Evolutionary conservation across 352 stramenopile genomes (phyloP), one percentile per base, ranked within the genome.

Genomic region (Phytophthora crassamura): DNA sequence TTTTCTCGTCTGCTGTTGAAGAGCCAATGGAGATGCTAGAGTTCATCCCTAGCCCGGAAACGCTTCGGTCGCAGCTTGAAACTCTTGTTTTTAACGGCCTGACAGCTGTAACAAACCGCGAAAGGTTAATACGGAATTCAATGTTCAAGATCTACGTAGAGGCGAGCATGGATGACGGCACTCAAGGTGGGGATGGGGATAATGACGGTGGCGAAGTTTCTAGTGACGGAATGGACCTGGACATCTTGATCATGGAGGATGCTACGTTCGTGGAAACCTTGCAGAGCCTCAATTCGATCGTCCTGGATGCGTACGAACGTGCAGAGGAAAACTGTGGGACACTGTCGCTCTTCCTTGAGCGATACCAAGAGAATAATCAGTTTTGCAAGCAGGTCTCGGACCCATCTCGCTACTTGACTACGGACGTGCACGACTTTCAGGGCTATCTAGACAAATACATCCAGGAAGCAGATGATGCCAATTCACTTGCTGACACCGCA

Each of bases 241-340:
- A 94, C 28, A 92, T 94, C 15, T 55, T 94, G 39, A 90, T 94
- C 34, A 89, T 91, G 78, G 86, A 94, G 42, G 82, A 92, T 41
- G 42, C 38, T 6, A 57, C 59, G 9, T 92, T 94, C 33, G 72
- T 87, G 16, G 75, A 86, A 57, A 84, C 78, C 2, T 64, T 90
- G 4, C 75, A 85, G 35, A 74, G 60, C 10, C 71, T 94, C 28
- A 80, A 82, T 52, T 55, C 64, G 18, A 75, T 88, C 7, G 42
- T 91, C 16, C 35, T 82, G 45, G 77, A 91, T 39, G 81, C 80
- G 12, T 94, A 80, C 42, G 67, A 75, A 11, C 56, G 50, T 9
- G 77, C 87, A 0, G 72, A 81, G 11, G 70, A 75, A n/a, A 94
- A 86, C 28, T 86, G 81, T 25, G 38, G 47, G 0, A 60, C 71